phyloP scores from a whole-genome alignment of 768 basidiomycete species.

The Russula vinacea region DNA sequence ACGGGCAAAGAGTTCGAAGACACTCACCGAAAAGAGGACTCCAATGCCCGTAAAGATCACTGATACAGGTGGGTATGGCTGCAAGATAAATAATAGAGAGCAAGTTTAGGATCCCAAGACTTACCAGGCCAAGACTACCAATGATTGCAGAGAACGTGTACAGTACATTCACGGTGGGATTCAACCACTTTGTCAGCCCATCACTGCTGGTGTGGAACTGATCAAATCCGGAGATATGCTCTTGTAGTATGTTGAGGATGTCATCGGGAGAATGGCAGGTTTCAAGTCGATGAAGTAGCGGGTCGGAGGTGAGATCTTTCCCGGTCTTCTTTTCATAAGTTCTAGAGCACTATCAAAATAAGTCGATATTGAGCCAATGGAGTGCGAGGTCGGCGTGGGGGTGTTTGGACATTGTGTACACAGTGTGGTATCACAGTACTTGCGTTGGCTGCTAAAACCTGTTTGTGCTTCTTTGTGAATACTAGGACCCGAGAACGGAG shows the following conservation, averaged over 20 bases:
- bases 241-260: not conserved
- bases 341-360: not conserved
- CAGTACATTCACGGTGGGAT: not conserved
- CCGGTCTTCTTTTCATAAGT: not conserved
- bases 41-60: conserved; percentile 2
- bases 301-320: conserved; percentile 1
- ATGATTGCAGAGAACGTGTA: not conserved
- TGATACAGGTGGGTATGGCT: not conserved
- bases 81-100: not conserved
- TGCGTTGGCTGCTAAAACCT: too few species aligned
- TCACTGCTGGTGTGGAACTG: not conserved
- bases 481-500: too few species aligned
- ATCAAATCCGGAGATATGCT: not conserved
- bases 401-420: too few species aligned
- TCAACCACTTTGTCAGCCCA: not conserved
- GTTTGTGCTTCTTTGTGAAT: too few species aligned
- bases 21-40: not conserved
- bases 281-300: not conserved
- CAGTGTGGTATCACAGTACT: not conserved
- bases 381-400: not conserved
- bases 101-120: not conserved
- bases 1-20: not conserved
- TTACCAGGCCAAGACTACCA: not conserved
- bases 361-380: not conserved
- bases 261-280: not conserved